Base-by-base conservation (phyloP, 495 filamentous ascomycete species). In the Penicillium maclennaniae region DNA sequence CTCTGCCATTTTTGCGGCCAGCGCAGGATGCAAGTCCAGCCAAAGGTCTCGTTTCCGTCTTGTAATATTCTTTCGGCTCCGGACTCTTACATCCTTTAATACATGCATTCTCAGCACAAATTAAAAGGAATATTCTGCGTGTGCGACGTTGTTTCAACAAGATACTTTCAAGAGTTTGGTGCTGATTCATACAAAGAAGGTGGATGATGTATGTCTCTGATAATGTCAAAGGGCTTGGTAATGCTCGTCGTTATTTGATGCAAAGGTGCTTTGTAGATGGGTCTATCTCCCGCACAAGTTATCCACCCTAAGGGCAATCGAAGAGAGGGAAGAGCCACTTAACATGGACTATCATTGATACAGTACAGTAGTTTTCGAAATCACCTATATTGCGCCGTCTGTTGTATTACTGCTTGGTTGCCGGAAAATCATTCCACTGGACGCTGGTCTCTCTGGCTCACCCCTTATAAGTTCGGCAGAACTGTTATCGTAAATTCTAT, bases 31-130 rank as follows among this genome's bases (percentile, higher is more conserved):
- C 31, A 34, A 12, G 3, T 10, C 27, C 6, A 12, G 27, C 27
- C 4, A 31, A 34, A 34, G 10, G 31, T 9, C 31, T 37, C 25
- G 41, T 15, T 15, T 21, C 23, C 26, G 37, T 34, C 31, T 39
- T 41, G 28, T 43, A 26, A 44, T 23, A 41, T 42, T 54, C 5
- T 34, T 59, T 55, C 52, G 52, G 43, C 14, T 48, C 23, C 27
- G 23, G 10, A 23, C 27, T 49, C 34, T 16, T 20, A 28, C 43
- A 42, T 19, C 31, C 36, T 56, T 51, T 51, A 51, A 51, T 51
- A 15, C 20, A 42, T 42, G 21, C n/a, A 45, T 31, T 46, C 17
- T 51, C 48, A 27, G 48, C 48, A 31, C 7, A 12, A 23, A 43
- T 14, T 34, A 4, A 34, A 34, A 34, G 15, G 19, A 23, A 26